phyloP scores from a whole-genome alignment of 1,139 yeast species.

The Sporopachydermia cereana region DNA sequence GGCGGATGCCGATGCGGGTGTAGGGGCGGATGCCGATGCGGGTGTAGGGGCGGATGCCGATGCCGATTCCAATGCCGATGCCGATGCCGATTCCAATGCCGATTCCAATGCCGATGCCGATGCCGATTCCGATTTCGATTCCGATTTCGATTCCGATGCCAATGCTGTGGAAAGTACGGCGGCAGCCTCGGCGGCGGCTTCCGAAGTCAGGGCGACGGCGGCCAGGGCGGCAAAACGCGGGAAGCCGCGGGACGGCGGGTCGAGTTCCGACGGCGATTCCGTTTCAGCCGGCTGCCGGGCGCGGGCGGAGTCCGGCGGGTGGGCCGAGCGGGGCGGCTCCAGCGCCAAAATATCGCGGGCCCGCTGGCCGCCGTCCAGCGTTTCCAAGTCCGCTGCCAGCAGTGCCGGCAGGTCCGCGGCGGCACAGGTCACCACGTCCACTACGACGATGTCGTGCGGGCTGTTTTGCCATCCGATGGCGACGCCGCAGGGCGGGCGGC shows the following conservation, averaged over 20 bases:
- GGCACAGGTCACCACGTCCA: not conserved
- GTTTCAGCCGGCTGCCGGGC: not conserved
- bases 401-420: not conserved
- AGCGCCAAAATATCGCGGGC: not conserved
- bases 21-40: not conserved
- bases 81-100: too few relatives aligned
- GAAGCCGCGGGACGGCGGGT: not conserved
- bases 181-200: too few relatives aligned
- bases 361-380: not conserved
- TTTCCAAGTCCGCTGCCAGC: not conserved
- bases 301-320: not conserved
- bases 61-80: not conserved
- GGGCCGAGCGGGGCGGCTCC: not conserved
- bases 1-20: not conserved
- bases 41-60: not conserved
- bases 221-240: not conserved
- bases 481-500: not conserved
- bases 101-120: too few relatives aligned
- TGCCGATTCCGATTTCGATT: not conserved
- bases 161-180: too few relatives aligned
- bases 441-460: not conserved
- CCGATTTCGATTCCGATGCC: too few relatives aligned
- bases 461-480: constrained; percentile 2
- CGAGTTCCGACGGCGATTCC: not conserved
- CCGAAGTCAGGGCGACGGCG: not conserved